A percentile compares a stretch with the other conserved stretches of the same genome.
These are phyloP conservation scores for Xylaria sp. DNA, from an alignment of 2,329 filamentous ascomycete species.

Conservation along the genomic window DNA sequence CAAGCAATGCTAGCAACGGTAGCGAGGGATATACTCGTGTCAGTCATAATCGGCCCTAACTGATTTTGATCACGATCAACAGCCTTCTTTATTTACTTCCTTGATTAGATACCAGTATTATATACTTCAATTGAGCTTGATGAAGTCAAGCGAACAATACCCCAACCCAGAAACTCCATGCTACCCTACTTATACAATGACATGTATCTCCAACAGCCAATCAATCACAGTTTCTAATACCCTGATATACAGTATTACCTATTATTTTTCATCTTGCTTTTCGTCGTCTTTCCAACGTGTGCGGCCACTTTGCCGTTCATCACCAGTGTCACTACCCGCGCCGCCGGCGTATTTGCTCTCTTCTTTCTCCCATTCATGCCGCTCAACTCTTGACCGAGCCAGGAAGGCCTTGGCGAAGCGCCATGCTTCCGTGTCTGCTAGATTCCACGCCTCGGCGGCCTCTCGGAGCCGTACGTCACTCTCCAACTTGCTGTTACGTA, in stretches of 20 bases:
- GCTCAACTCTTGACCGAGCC: slow-evolving; percentile 70
- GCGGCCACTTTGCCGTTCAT: slow-evolving; percentile 48
- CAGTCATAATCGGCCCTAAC: not conserved
- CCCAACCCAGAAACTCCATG: slow-evolving; percentile 35
- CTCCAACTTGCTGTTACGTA: slow-evolving; percentile 55
- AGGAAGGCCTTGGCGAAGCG: slow-evolving; percentile 76
- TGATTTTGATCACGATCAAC: too few species aligned
- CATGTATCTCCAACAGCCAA: slow-evolving; percentile 23
- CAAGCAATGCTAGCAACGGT: not conserved
- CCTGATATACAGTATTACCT: slow-evolving; percentile 21
- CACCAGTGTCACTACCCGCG: slow-evolving; percentile 62
- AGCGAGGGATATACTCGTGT: not conserved
- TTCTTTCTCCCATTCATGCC: slow-evolving; percentile 74
- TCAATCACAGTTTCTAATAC: slow-evolving; percentile 11
- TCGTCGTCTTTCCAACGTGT: slow-evolving; percentile 41
- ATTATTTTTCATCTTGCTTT: slow-evolving; percentile 17
- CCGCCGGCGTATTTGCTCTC: slow-evolving; percentile 72
- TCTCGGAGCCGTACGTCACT: slow-evolving; percentile 60
- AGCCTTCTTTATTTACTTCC: too few species aligned
- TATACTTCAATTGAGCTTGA: slow-evolving; percentile 14
- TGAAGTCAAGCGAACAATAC: slow-evolving; percentile 19
- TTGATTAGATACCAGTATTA: not conserved
- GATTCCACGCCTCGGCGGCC: slow-evolving; percentile 72
- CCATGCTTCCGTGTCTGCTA: slow-evolving; percentile 82
- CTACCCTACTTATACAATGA: slow-evolving; percentile 27